These are phyloP conservation scores for Zoysia matrella DNA, from an alignment of 202 grass and related monocot species.

Conservation along the genomic window DNA sequence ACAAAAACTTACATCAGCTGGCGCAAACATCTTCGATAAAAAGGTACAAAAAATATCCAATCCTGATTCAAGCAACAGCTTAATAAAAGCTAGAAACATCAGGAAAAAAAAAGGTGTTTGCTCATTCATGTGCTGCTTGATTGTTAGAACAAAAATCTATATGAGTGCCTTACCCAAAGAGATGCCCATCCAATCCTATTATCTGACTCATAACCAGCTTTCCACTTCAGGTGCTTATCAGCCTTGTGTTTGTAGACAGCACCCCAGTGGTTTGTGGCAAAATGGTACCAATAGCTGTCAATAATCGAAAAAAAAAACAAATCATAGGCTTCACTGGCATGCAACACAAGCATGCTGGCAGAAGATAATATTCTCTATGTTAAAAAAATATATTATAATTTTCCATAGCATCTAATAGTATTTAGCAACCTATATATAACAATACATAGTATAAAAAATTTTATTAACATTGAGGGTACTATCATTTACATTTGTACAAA, in stretches of 20 bases:
- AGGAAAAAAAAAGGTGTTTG: not conserved
- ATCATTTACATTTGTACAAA: too few species aligned
- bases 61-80: not conserved
- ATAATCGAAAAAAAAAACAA: conserved; percentile 4
- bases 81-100: not conserved
- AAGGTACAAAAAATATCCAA: not conserved
- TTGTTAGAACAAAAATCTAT: not conserved
- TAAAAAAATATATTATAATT: too few species aligned
- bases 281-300: conserved; percentile 81
- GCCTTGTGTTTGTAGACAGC: conserved; percentile 77
- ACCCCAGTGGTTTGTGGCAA: conserved; percentile 79
- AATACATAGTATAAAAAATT: too few species aligned
- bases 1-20: conserved; percentile 27
- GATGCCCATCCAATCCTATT: conserved; percentile 72
- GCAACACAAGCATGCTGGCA: conserved; percentile 16
- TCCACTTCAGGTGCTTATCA: conserved; percentile 83
- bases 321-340: not conserved
- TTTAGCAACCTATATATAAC: too few species aligned
- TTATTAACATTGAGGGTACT: too few species aligned
- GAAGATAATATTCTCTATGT: too few species aligned
- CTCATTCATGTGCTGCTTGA: not conserved
- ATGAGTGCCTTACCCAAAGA: conserved; percentile 67
- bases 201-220: conserved; percentile 91
- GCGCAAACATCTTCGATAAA: not conserved
- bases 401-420: too few species aligned